These are phyloP conservation scores for Suillus plorans DNA, from an alignment of 768 basidiomycete genomes.

Conservation along the genomic window DNA sequence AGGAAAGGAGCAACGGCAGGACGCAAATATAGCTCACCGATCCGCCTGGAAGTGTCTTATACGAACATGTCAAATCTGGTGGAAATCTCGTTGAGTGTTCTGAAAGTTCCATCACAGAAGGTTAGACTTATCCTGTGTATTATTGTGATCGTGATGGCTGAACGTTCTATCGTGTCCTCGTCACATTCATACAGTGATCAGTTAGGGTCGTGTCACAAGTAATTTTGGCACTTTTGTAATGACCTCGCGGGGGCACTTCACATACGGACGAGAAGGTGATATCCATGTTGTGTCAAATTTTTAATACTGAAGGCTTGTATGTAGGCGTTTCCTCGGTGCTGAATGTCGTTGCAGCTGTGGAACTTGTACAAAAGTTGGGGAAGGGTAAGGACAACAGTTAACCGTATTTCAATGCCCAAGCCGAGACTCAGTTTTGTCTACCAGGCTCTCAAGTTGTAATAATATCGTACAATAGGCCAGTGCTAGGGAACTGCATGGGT, in stretches of 20 bases:
- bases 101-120: conserved; percentile 92
- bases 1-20: conserved; percentile 67
- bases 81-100: conserved; percentile 71
- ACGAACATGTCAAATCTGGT: conserved; percentile 78
- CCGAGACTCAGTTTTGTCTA: conserved; percentile 5
- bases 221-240: conserved; percentile 84
- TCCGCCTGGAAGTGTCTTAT: conserved; percentile 91
- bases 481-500: too few species aligned
- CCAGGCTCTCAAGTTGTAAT: conserved; percentile 84
- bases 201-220: conserved; percentile 92
- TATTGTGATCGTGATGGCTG: conserved; percentile 1
- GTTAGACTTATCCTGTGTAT: conserved; percentile 34
- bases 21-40: conserved; percentile 94
- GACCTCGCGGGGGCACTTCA: conserved; percentile 80
- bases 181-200: conserved; percentile 64
- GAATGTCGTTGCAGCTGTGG: conserved; percentile 91
- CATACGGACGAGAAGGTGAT: conserved; percentile 86
- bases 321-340: conserved; percentile 91
- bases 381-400: conserved; percentile 49
- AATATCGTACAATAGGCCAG: conserved; percentile 78
- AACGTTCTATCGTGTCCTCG: neutral
- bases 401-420: neutral
- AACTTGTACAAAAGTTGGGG: conserved; percentile 82
- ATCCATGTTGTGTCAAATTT: conserved; percentile 86
- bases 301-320: conserved; percentile 92